Percentiles rank a stretch among this genome's conserved stretches.
These are phyloP conservation scores for Colletotrichum costaricense DNA, from an alignment of 2,329 filamentous ascomycete genomes.

Conservation along the genomic window DNA sequence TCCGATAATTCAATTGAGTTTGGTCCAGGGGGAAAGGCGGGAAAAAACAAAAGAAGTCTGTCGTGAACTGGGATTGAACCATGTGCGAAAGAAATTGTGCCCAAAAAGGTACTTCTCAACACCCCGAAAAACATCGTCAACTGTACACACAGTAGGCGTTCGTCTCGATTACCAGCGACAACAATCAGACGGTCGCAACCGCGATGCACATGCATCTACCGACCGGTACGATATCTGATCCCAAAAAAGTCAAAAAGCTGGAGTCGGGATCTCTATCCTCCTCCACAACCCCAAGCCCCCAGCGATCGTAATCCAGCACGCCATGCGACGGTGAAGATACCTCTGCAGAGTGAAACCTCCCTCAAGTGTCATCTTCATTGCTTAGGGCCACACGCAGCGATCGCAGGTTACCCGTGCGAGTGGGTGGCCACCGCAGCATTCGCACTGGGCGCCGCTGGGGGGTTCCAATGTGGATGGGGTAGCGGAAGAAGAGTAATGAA, in stretches of 20 bases:
- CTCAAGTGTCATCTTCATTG: conserved; percentile 77
- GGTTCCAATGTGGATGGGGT: conserved; percentile 68
- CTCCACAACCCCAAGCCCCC: conserved; percentile 66
- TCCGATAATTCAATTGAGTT: background rate
- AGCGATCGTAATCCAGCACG: conserved; percentile 75
- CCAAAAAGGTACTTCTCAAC: background rate
- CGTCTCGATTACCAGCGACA: background rate
- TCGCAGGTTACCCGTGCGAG: conserved; percentile 77
- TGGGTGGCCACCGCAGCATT: conserved; percentile 74
- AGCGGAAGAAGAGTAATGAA: conserved; percentile 61
- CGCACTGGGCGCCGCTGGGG: conserved; percentile 72
- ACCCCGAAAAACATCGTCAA: background rate
- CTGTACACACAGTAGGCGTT: background rate
- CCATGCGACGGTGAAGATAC: conserved; percentile 76
- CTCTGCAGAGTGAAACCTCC: conserved; percentile 81
- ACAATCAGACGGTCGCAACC: background rate
- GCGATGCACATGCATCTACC: background rate
- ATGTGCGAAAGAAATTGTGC: conserved; percentile 15
- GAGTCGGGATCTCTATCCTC: conserved; percentile 68
- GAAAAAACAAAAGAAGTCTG: background rate
- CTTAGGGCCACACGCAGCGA: conserved; percentile 71
- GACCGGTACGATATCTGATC: no score
- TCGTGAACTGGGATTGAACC: conserved; percentile 11
- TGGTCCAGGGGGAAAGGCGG: background rate
- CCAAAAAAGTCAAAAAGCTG: conserved; percentile 37